Evolutionary conservation across 2,329 filamentous ascomycete genomes (phyloP), one percentile per base, ranked within the genome.

Genomic region (Aulographum hederae): DNA sequence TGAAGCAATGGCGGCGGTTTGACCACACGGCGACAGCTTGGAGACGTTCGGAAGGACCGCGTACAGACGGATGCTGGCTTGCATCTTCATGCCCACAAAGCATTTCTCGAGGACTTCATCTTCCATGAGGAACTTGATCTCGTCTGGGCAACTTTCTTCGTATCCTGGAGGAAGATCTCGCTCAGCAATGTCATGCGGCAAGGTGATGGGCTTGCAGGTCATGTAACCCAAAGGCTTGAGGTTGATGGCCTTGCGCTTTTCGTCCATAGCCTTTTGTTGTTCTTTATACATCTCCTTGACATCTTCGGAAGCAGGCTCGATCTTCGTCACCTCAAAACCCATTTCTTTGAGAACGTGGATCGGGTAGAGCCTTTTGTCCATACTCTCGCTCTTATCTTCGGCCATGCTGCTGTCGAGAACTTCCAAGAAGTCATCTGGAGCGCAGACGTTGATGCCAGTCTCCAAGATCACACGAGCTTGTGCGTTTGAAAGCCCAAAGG

Each of bases 91-190:
- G 1, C 81, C 79, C 0, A 63, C 50, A 36, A 67, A 65, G 44
- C 78, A 68, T 34, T 67, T 56, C 18, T 57, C 37, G 13, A 78
- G 52, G 2, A 69, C 48, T 4, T 62, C 50, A 17, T 70, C 65
- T 37, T 93, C 84, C 3, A 93, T 46, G 44, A 78, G 69, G 39
- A 91, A 74, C 10, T 48, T 47, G 39, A 27, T 12, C 51, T 41
- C 5, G 8, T 34, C 32, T 35, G 35, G 41, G 26, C n/a, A n/a
- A n/a, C n/a, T n/a, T 39, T 31, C 25, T 38, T 39, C 21, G 39
- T 18, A 26, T 41, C 33, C 36, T 44, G 33, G 12, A 39, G 34
- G 5, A 53, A 53, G 2, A 58, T 40, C 32, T 60, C 57, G 34
- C 46, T 52, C 25, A 51, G 44, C 4, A 43, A 35, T 35, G 44